These are phyloP conservation scores for Pichia occidentalis DNA, from an alignment of 805 yeast species.

Conservation along the genomic window DNA sequence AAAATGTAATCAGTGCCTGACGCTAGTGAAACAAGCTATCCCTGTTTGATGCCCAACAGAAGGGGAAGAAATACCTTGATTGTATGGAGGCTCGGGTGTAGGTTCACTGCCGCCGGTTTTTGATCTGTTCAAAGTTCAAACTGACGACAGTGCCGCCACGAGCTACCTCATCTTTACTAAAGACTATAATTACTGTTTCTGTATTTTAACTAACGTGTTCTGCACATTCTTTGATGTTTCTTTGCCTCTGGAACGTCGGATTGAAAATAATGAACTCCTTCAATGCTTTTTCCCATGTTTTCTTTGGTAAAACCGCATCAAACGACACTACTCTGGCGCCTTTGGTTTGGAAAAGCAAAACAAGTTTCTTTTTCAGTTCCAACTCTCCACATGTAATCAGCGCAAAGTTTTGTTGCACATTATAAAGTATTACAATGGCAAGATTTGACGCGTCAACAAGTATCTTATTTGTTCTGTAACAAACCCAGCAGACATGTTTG, in stretches of 20 bases:
- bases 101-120: constrained; percentile 56
- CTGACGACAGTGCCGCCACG: constrained; percentile 52
- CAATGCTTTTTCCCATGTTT: constrained; percentile 24
- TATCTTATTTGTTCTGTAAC: constrained; percentile 24
- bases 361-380: constrained; percentile 73
- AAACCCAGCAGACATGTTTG: constrained; percentile 12
- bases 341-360: constrained; percentile 34
- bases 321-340: constrained; percentile 56
- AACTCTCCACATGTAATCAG: constrained; percentile 79
- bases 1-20: constrained; percentile 81
- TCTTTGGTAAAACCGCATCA: constrained; percentile 46
- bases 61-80: constrained; percentile 65
- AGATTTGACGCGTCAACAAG: constrained; percentile 31
- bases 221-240: constrained; percentile 38
- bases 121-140: constrained; percentile 51
- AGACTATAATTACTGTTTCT: constrained; percentile 59
- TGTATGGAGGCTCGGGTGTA: constrained; percentile 63
- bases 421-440: constrained; percentile 46
- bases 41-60: constrained; percentile 56
- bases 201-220: constrained; percentile 36
- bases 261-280: constrained; percentile 45
- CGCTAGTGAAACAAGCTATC: constrained; percentile 74
- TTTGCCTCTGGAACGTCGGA: constrained; percentile 64
- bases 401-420: constrained; percentile 51
- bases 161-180: constrained; percentile 83